phyloP scores from a whole-genome alignment of 176 grass and related monocot genomes.

The Oryza longistaminata region DNA sequence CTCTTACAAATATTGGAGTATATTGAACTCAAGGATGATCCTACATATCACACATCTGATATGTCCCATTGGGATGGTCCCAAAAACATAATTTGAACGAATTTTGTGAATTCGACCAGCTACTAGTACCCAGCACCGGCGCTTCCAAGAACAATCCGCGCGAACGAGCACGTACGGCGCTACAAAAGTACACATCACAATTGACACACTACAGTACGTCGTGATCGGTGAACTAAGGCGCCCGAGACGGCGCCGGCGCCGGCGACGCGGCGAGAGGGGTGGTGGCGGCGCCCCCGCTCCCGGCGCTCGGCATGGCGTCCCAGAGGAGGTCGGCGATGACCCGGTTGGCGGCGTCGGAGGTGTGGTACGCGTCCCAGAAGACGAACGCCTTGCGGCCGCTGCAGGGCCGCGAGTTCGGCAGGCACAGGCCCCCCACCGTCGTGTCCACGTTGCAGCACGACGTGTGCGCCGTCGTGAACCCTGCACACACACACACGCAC shows the following conservation, averaged over 20 bases:
- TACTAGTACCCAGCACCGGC: background rate
- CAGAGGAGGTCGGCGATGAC: slow-evolving; percentile 78
- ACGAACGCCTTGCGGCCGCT: slow-evolving; percentile 70
- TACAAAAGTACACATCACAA: no score
- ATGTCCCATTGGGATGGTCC: no score
- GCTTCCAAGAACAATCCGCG: background rate
- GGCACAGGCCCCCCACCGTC: slow-evolving; percentile 69
- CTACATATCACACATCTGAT: no score
- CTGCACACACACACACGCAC: slow-evolving; percentile 22
- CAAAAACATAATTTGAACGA: background rate
- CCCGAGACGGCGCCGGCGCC: slow-evolving; percentile 18
- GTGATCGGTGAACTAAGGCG: background rate
- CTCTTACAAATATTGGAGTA: no score
- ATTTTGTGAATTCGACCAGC: background rate
- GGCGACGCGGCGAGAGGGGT: slow-evolving; percentile 12
- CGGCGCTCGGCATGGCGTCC: slow-evolving; percentile 32
- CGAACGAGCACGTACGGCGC: background rate
- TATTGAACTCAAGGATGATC: no score
- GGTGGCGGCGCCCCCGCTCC: background rate
- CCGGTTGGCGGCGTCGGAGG: slow-evolving; percentile 82
- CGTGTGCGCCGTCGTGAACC: slow-evolving; percentile 76
- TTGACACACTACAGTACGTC: background rate
- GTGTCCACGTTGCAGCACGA: slow-evolving; percentile 95
- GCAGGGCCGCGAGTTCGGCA: slow-evolving; percentile 74
- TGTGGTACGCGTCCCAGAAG: slow-evolving; percentile 99